phyloP scores from a whole-genome alignment of 257 asterid species.

The Solanum clarkiae region DNA sequence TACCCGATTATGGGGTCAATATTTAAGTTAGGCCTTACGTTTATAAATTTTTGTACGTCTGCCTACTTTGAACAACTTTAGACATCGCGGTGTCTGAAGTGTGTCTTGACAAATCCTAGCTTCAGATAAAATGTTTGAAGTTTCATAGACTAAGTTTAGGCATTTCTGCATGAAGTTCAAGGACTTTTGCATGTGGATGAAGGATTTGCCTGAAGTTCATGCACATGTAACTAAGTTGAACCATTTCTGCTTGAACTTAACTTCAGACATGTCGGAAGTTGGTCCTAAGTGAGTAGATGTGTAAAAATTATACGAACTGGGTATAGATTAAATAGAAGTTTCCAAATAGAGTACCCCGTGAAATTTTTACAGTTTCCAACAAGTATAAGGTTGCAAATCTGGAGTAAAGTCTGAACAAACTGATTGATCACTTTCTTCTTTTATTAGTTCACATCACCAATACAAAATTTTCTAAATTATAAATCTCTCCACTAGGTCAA shows the following conservation, averaged over 20 bases:
- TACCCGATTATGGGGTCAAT: too few relatives aligned
- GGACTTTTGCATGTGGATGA: neutral
- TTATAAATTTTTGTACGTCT: neutral
- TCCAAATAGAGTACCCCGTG: neutral
- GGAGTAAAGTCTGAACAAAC: neutral
- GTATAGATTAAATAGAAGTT: neutral
- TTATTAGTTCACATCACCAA: neutral
- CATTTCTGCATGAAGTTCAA: neutral
- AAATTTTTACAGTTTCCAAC: neutral
- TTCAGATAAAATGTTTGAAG: neutral
- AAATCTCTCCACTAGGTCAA: neutral
- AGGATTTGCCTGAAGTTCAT: neutral
- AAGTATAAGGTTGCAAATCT: neutral
- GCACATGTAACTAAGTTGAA: neutral
- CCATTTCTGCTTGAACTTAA: neutral
- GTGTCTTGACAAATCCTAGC: neutral
- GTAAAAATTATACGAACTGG: neutral
- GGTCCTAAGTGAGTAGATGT: neutral
- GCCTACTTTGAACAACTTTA: neutral
- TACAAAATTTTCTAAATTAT: neutral
- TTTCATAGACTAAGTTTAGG: neutral
- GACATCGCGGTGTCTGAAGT: neutral
- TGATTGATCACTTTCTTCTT: neutral
- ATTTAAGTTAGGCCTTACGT: neutral
- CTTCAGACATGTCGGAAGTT: neutral